Evolutionary conservation across 192 early-diverging fungal species (phyloP).

Genomic region (Gamsiella multidivaricata): DNA sequence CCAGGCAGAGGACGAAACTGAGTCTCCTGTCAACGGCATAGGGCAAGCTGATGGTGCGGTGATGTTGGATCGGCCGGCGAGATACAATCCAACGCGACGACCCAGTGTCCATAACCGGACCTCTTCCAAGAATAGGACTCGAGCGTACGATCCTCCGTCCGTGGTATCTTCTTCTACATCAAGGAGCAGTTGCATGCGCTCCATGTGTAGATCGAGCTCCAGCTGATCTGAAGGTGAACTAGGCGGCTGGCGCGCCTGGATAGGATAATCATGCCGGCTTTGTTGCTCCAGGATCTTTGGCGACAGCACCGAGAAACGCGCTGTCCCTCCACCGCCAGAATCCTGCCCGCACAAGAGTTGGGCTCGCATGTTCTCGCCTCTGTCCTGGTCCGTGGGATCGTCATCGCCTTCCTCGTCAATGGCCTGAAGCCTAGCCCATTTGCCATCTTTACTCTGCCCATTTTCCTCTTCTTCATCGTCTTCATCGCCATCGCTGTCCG

Average conservation of each 20-base stretch:
- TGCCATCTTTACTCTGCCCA: too few relatives aligned
- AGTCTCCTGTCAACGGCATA: too few relatives aligned
- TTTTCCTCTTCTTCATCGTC: background rate
- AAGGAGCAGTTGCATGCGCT: slow-evolving; percentile 16
- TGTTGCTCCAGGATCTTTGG: slow-evolving; percentile 17
- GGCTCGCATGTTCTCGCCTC: background rate
- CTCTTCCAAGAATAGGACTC: slow-evolving; percentile 32
- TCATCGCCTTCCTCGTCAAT: slow-evolving; percentile 11
- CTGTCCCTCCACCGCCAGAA: background rate
- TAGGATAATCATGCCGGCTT: background rate
- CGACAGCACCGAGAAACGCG: slow-evolving; percentile 6
- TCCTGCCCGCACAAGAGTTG: background rate
- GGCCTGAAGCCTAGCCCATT: too few relatives aligned
- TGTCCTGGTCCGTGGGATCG: background rate
- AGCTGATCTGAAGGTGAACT: background rate
- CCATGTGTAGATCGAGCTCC: slow-evolving; percentile 16
- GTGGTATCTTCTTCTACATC: slow-evolving; percentile 29
- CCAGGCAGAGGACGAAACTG: too few relatives aligned
- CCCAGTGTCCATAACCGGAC: slow-evolving; percentile 29
- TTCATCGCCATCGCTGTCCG: slow-evolving; percentile 10
- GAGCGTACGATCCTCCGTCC: slow-evolving; percentile 24
- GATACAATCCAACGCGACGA: slow-evolving; percentile 16
- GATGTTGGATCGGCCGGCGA: slow-evolving; percentile 2
- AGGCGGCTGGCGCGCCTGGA: background rate
- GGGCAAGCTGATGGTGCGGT: slow-evolving; percentile 8